Percentiles rank a stretch among this genome's conserved stretches.
These are phyloP conservation scores for Xylaria sp. DNA, from an alignment of 2,329 filamentous ascomycete species.

Conservation along the genomic window DNA sequence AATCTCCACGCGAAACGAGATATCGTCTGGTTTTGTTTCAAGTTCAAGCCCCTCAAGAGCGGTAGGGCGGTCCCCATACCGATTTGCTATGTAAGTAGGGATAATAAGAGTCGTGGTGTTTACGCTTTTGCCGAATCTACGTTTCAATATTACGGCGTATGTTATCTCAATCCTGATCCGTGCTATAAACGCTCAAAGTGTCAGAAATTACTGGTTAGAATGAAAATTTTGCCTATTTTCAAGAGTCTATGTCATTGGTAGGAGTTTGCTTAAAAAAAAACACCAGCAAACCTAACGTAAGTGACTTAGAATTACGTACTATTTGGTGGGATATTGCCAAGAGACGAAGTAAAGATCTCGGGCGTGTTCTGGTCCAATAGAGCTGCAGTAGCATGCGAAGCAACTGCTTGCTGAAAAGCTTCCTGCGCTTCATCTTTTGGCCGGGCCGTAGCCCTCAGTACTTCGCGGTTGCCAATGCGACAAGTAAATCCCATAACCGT, in stretches of 20 bases:
- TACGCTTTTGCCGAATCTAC: conserved; percentile 28
- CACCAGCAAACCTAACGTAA: too few relatives aligned
- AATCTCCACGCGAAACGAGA: conserved; percentile 26
- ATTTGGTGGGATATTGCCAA: conserved; percentile 37
- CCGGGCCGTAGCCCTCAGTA: conserved; percentile 31
- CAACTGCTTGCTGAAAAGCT: conserved; percentile 22
- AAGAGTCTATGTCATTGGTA: too few relatives aligned
- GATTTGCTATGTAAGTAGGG: conserved; percentile 36
- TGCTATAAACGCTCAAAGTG: neutral
- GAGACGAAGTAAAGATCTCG: conserved; percentile 37
- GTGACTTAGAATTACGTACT: conserved; percentile 2
- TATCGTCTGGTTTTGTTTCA: conserved; percentile 12
- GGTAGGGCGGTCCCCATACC: conserved; percentile 34
- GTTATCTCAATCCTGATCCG: conserved; percentile 35
- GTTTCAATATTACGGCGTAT: conserved; percentile 35
- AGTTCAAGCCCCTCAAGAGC: conserved; percentile 12
- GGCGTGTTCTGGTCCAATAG: conserved; percentile 37
- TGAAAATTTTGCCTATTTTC: too few relatives aligned
- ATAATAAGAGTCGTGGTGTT: conserved; percentile 33
- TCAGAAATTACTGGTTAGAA: too few relatives aligned
- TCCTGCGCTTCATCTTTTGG: conserved; percentile 32
- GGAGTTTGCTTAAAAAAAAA: neutral
- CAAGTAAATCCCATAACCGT: conserved; percentile 38
- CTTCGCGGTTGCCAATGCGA: conserved; percentile 31
- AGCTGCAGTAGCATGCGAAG: conserved; percentile 6